These are phyloP conservation scores for Magnusiomyces fungicola DNA, from an alignment of 1,139 yeast species.

Conservation along the genomic window DNA sequence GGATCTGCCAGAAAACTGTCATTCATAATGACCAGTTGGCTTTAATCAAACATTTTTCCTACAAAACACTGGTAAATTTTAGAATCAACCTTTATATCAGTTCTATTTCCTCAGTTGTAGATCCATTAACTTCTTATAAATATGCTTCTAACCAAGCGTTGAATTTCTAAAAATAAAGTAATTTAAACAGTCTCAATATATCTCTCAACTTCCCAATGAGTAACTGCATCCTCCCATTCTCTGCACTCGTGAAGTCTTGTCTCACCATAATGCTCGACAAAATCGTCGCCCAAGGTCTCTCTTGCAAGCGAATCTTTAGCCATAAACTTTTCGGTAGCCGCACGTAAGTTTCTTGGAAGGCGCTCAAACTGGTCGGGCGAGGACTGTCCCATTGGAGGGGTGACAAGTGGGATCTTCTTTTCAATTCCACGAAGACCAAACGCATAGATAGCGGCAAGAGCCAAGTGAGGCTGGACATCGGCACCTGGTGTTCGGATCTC, in stretches of 20 bases:
- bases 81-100: too few species aligned
- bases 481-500: constrained; percentile 37
- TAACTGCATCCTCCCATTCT: constrained; percentile 32
- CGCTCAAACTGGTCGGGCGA: constrained; percentile 22
- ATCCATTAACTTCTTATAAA: too few species aligned
- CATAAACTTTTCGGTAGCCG: constrained; percentile 29
- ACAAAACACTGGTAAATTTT: too few species aligned
- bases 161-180: neutral
- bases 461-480: constrained; percentile 33
- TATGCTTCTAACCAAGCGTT: too few species aligned
- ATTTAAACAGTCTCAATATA: constrained; percentile 31
- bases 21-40: too few species aligned
- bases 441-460: constrained; percentile 33
- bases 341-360: constrained; percentile 28
- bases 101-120: too few species aligned
- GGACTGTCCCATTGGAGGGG: constrained; percentile 29
- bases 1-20: too few species aligned
- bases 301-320: constrained; percentile 28
- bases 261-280: constrained; percentile 34
- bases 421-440: constrained; percentile 32
- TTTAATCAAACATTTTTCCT: too few species aligned
- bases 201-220: constrained; percentile 34
- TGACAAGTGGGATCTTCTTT: constrained; percentile 23
- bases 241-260: constrained; percentile 31
- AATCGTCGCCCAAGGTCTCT: constrained; percentile 31